Conservation (phyloP, 1,284 basidiomycete genomes). For the Cystobasidium sp. region DNA sequence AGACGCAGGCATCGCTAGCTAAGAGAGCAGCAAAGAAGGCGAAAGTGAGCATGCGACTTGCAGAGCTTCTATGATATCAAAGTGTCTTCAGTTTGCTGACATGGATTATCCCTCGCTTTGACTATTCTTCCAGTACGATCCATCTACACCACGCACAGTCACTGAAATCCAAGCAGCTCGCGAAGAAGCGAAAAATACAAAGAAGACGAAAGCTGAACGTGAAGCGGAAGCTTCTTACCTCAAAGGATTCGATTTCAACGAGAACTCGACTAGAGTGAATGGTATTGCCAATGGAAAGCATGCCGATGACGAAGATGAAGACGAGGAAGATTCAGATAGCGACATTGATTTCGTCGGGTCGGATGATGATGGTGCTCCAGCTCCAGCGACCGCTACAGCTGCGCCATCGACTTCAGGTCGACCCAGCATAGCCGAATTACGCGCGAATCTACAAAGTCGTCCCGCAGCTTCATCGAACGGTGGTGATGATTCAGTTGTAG, state of each 20-base stretch:
- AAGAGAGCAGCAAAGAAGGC: conserved; percentile 80
- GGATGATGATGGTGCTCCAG: conserved; percentile 50
- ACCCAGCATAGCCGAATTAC: conserved; percentile 66
- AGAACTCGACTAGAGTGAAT: conserved; percentile 32
- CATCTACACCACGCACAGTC: conserved; percentile 80
- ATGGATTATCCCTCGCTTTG: no score
- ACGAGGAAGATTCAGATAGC: conserved; percentile 51
- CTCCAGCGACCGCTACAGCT: conserved; percentile 33
- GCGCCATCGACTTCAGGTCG: conserved; percentile 50
- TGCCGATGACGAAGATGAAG: conserved; percentile 58
- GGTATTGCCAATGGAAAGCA: conserved; percentile 26
- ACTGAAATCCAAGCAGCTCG: conserved; percentile 65
- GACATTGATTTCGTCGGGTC: conserved; percentile 55
- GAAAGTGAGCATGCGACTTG: conserved; percentile 64
- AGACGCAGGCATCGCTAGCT: conserved; percentile 58
- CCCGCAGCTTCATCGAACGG: conserved; percentile 62
- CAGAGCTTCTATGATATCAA: background rate
- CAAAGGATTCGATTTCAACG: conserved; percentile 55
- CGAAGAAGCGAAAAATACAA: conserved; percentile 61
- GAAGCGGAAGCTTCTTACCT: conserved; percentile 49
- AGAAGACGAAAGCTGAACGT: conserved; percentile 49
- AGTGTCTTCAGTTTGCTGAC: background rate
- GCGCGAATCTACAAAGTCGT: conserved; percentile 75
- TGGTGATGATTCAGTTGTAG: conserved; percentile 59
- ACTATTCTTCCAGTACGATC: conserved; percentile 71